A percentile compares a stretch with the other conserved stretches of the same genome.
These are phyloP conservation scores for Globisporangium nunn DNA, from an alignment of 352 stramenopile species.

Conservation along the genomic window DNA sequence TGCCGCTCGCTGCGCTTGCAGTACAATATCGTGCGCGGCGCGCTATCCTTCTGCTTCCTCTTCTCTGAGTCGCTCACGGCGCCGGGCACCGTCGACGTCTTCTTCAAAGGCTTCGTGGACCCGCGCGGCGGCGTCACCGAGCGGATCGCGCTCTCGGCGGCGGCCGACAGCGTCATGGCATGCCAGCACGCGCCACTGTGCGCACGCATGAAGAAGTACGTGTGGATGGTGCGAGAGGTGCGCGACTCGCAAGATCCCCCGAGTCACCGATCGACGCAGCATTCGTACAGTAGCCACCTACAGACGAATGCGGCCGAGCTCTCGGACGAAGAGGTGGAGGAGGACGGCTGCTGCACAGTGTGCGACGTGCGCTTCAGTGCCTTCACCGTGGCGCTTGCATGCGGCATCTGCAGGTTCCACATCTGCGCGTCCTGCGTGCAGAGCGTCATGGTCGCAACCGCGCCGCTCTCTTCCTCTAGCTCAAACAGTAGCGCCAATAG, in stretches of 20 bases:
- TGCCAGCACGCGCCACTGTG: conserved; percentile 10
- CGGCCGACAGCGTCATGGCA: conserved; percentile 20
- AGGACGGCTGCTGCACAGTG: conserved; percentile 5
- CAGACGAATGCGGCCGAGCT: background rate
- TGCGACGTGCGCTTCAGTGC: conserved; percentile 6
- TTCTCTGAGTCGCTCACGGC: conserved; percentile 17
- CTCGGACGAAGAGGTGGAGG: background rate
- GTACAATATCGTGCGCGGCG: conserved; percentile 22
- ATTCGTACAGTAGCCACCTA: background rate
- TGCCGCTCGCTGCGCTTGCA: conserved; percentile 11
- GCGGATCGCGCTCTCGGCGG: conserved; percentile 13
- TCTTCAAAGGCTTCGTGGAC: conserved; percentile 32
- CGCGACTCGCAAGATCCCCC: background rate
- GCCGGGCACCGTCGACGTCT: conserved; percentile 17
- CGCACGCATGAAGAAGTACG: conserved; percentile 21
- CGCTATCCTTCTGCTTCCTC: conserved; percentile 27
- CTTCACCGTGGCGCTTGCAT: conserved; percentile 4
- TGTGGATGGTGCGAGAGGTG: conserved; percentile 23
- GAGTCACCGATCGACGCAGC: background rate
- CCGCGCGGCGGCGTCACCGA: conserved; percentile 18
- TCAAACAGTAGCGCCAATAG: background rate
- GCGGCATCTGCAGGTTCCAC: conserved; percentile 8
- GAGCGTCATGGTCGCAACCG: background rate
- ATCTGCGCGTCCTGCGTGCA: conserved; percentile 7
- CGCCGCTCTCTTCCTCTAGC: background rate